Conservation (phyloP, 2,329 filamentous ascomycete genomes). For the Emericellopsis cladophorae region DNA sequence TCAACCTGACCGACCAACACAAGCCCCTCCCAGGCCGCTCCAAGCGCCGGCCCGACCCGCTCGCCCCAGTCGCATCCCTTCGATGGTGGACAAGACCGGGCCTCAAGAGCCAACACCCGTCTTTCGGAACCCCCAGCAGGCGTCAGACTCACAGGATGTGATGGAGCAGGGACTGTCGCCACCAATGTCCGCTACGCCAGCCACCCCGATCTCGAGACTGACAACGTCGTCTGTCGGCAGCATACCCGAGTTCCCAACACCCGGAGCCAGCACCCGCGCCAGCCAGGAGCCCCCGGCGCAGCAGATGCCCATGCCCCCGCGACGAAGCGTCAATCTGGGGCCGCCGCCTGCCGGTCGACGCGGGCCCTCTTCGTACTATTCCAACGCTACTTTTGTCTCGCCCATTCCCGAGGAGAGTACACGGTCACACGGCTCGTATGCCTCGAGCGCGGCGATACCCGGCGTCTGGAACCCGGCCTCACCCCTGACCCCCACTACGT, state of each 20-base stretch:
- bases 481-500: constrained; percentile 25
- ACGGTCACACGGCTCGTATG: constrained; percentile 48
- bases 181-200: constrained; percentile 33
- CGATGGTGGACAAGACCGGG: constrained; percentile 41
- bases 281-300: constrained; percentile 5
- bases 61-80: constrained; percentile 46
- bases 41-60: constrained; percentile 42
- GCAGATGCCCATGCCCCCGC: constrained; percentile 13
- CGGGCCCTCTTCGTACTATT: constrained; percentile 53
- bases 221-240: constrained; percentile 41
- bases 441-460: constrained; percentile 61
- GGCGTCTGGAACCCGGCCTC: constrained; percentile 45
- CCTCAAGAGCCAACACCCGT: constrained; percentile 42
- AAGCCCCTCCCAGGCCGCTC: no score
- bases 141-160: constrained; percentile 5
- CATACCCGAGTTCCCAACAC: constrained; percentile 46
- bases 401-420: constrained; percentile 64
- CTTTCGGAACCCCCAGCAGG: constrained; percentile 21
- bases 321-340: constrained; percentile 41
- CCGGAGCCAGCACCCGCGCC: constrained; percentile 16
- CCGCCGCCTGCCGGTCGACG: constrained; percentile 48
- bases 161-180: constrained; percentile 10
- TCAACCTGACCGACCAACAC: constrained; percentile 6
- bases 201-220: constrained; percentile 35
- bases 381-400: constrained; percentile 54